phyloP scores from a whole-genome alignment of 108 stramenopile species.

The Nitzschia sp. region DNA sequence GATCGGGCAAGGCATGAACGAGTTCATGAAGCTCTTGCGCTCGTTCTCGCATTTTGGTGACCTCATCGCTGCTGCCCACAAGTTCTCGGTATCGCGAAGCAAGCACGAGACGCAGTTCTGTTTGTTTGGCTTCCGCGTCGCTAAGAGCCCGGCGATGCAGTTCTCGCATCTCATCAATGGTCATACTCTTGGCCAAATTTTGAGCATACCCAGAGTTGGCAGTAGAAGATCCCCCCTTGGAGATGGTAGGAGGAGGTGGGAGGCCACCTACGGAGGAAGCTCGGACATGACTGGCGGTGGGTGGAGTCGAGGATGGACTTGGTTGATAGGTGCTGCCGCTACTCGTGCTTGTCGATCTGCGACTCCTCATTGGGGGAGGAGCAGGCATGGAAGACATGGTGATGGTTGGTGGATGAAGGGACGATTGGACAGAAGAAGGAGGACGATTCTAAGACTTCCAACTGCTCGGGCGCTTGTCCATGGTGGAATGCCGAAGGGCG shows the following conservation, averaged over 20 bases:
- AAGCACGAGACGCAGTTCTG: slow-evolving; percentile 80
- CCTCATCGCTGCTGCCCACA: slow-evolving; percentile 83
- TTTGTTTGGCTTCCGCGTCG: slow-evolving; percentile 86
- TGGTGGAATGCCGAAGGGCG: too few relatives aligned
- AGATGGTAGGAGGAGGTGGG: slow-evolving; percentile 5
- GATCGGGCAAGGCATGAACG: slow-evolving; percentile 57
- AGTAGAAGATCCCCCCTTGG: background rate
- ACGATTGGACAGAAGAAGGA: background rate
- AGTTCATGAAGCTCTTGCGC: slow-evolving; percentile 72
- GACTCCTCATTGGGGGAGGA: background rate
- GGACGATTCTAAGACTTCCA: too few relatives aligned
- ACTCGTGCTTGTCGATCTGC: slow-evolving; percentile 1
- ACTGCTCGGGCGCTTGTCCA: too few relatives aligned
- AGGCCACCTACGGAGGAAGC: slow-evolving; percentile 1
- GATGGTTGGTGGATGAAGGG: background rate
- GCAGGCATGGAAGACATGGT: slow-evolving; percentile 11
- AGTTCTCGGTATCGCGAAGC: slow-evolving; percentile 84
- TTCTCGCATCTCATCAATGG: slow-evolving; percentile 83
- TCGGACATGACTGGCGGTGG: background rate
- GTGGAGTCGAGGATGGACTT: background rate
- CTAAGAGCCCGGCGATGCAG: slow-evolving; percentile 67
- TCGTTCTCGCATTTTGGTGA: slow-evolving; percentile 76
- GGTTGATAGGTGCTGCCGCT: slow-evolving; percentile 1
- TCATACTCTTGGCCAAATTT: slow-evolving; percentile 58
- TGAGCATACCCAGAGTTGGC: slow-evolving; percentile 30